Evolutionary conservation across 2,329 filamentous ascomycete species (phyloP), one percentile per base, ranked within the genome.

Genomic region (Talaromyces sp.): DNA sequence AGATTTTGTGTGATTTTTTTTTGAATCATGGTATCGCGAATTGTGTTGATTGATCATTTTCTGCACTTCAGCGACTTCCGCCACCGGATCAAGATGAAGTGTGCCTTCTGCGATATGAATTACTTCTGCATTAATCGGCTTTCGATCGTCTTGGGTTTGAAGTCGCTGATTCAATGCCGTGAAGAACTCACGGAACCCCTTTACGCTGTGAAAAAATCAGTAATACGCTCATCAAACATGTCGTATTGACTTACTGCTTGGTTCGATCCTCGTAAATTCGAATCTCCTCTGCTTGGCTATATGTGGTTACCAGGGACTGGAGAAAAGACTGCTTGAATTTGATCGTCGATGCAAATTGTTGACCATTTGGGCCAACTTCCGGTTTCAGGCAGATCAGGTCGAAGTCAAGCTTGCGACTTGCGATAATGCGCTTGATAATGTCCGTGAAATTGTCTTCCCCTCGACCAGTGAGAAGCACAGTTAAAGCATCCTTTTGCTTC

Each of bases 41-140:
- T 97, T 99, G 78, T 97, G 93, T 19, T 83, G 80, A 69, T 96
- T 93, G 75, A 97, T 87, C 79, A 97, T 87, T 64, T 88, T 86
- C 74, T 97, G 92, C 13, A 97, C 84, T 70, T 93, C 88, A 15
- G 88, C 86, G 36, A 92, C 83, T 75, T 97, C 92, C 17, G 83
- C 79, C 35, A 91, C 82, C 1, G 91, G 90, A 63, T 94, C 86
- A 35, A 97, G 82, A 52, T 80, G 84, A 5, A 84, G 88, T 28
- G 85, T 84, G 59, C 84, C 81, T 69, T 97, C 91, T 2, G 85
- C 81, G 13, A 99, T 92, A 68, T 93, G 90, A 21, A 97, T 82
- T 19, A 97, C 91, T 69, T 96, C 90, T 35, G 88, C 85, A 8
- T 72, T 77, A 62, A 97, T 86, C 0, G 88, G 82, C 7, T 81